These are phyloP conservation scores for Boletus pseudo-olivaceus DNA, from an alignment of 768 basidiomycete species.

Conservation along the genomic window DNA sequence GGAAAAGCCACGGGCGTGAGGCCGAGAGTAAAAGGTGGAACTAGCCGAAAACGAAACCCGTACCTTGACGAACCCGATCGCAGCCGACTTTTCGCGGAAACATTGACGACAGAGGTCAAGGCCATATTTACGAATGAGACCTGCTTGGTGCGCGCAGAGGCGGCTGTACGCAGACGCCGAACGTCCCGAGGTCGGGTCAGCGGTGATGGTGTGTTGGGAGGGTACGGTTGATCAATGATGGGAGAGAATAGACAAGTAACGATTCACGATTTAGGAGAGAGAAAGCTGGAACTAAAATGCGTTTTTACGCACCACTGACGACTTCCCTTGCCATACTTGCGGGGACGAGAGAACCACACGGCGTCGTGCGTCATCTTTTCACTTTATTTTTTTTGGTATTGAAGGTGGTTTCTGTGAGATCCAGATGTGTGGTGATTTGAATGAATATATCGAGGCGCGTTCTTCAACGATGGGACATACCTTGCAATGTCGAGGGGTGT, in stretches of 20 bases:
- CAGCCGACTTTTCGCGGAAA: constrained; percentile 93
- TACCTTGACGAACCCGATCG: constrained; percentile 95
- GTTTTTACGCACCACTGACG: constrained; percentile 54
- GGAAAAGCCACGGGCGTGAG: not conserved
- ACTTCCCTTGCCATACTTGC: constrained; percentile 93
- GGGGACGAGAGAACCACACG: constrained; percentile 95
- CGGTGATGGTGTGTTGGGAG: not conserved
- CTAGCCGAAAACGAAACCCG: constrained; percentile 6
- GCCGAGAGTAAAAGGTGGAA: not conserved
- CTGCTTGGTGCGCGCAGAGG: constrained; percentile 94
- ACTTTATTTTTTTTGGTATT: constrained; percentile 46
- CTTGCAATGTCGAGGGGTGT: constrained; percentile 17
- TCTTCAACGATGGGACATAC: constrained; percentile 8
- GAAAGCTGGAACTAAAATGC: not conserved
- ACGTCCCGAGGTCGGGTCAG: not conserved
- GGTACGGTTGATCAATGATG: not conserved
- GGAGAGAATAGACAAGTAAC: not conserved
- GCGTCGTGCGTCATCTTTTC: constrained; percentile 98
- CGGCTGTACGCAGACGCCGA: constrained; percentile 50
- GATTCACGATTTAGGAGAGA: not conserved
- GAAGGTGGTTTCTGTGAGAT: not conserved
- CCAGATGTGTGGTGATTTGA: not conserved
- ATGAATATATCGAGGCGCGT: too few species aligned
- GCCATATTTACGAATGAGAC: constrained; percentile 96
- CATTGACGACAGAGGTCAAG: constrained; percentile 97